Conservation (phyloP, 2,329 filamentous ascomycete species). For the Curvularia sp. region DNA sequence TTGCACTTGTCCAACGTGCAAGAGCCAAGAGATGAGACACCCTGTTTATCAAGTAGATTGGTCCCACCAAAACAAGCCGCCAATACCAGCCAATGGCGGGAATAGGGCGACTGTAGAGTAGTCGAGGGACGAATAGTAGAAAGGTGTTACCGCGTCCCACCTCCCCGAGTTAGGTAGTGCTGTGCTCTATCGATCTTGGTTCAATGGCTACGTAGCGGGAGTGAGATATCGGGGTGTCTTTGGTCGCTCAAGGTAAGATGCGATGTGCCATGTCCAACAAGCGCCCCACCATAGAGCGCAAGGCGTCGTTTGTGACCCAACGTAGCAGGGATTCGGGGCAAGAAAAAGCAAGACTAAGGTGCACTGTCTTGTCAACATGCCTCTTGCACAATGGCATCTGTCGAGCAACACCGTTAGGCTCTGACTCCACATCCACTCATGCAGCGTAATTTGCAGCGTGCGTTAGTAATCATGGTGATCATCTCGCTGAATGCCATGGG, state of each 20-base stretch:
- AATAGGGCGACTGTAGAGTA: conserved; percentile 29
- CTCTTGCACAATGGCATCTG: conserved; percentile 34
- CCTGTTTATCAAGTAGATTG: conserved; percentile 41
- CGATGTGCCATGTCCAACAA: conserved; percentile 35
- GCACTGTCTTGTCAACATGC: conserved; percentile 42
- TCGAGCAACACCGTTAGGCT: conserved; percentile 43
- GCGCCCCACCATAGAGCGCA: conserved; percentile 22
- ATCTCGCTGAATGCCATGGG: conserved; percentile 27
- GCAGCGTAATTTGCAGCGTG: conserved; percentile 36
- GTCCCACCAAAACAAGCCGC: conserved; percentile 23
- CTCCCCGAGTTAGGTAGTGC: conserved; percentile 38
- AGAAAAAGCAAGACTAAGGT: conserved; percentile 44
- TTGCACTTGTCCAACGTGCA: conserved; percentile 36
- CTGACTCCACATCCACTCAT: conserved; percentile 32
- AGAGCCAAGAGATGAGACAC: conserved; percentile 45
- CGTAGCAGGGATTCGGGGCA: conserved; percentile 34
- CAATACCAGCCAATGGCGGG: conserved; percentile 34
- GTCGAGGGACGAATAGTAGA: conserved; percentile 28
- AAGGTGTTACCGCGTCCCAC: conserved; percentile 43
- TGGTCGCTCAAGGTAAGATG: conserved; percentile 31
- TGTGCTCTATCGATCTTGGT: conserved; percentile 34
- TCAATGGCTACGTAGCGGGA: conserved; percentile 32
- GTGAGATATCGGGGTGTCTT: conserved; percentile 35
- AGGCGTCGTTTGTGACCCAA: conserved; percentile 33
- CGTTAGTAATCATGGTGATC: conserved; percentile 24